Evolutionary conservation across 139 green algal species (phyloP), one percentile per base, ranked within the genome.

Genomic region (Coccomyxa sp.): DNA sequence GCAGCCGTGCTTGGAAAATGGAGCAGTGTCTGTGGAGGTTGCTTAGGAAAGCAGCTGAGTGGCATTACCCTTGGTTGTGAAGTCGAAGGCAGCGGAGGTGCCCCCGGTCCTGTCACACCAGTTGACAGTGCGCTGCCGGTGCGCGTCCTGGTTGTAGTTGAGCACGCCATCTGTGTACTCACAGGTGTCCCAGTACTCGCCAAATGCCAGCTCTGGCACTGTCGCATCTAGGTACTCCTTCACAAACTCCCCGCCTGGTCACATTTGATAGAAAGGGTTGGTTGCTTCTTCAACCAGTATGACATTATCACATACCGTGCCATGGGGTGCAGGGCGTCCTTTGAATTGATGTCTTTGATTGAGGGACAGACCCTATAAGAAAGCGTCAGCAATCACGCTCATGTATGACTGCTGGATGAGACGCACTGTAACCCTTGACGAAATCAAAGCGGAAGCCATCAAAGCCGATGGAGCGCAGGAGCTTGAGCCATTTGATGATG

Each of bases 361-460:
- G 67, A 75, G 21, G 9, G 4, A 51, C 38, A 51, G 3, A 51
- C 3, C 3, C 38, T 11, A 7, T 51, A 51, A 51, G 3, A 51
- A 51, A 7, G 38, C 38, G 7, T 51, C 38, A 51, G 38, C 38
- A 51, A 51, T 3, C 38, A 51, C 3, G 38, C 38, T 51, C 38
- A 51, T 51, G 38, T 51, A 11, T 51, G 3, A 51, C 38, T 51
- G 38, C 38, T 51, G 38, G 38, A 51, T 25, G 63, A 71, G 16
- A 58, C 84, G 83, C 80, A 91, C 89, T 79, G 68, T 79, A 90
- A n/a, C 85, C 95, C 83, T 97, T 97, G 77, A 98, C 94, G 82
- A 96, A 98, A 88, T 98, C 96, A 87, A 98, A 97, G 58, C 96
- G 90, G 94, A 95, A 99, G 76, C 96, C 96, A 77, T 98, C 93